Evolutionary conservation across 2,329 filamentous ascomycete genomes (phyloP).

Genomic region (Sclerotinia borealis): DNA sequence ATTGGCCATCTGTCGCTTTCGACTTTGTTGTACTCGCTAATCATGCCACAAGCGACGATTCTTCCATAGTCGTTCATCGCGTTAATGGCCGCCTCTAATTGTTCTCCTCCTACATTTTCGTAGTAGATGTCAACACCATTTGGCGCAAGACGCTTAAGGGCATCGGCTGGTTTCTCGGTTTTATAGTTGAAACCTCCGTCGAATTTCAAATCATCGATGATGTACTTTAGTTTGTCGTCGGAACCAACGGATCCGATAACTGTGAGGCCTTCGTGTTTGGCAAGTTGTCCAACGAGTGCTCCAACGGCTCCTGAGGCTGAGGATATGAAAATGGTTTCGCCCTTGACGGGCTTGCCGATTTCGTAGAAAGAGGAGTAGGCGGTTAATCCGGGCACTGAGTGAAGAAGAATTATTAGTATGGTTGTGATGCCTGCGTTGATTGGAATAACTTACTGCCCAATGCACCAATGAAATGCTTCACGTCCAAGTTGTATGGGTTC

Average conservation of each 20-base stretch:
- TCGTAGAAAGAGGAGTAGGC: slow-evolving; percentile 70
- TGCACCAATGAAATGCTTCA: slow-evolving; percentile 64
- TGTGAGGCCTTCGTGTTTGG: slow-evolving; percentile 67
- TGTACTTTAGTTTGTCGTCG: slow-evolving; percentile 70
- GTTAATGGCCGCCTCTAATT: slow-evolving; percentile 61
- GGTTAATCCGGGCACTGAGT: slow-evolving; percentile 61
- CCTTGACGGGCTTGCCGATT: slow-evolving; percentile 68
- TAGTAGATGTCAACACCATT: slow-evolving; percentile 76
- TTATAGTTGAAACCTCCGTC: slow-evolving; percentile 77
- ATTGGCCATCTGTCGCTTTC: slow-evolving; percentile 51
- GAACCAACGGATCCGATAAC: slow-evolving; percentile 71
- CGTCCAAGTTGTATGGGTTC: slow-evolving; percentile 63
- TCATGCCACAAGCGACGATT: slow-evolving; percentile 58
- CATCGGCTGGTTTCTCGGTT: slow-evolving; percentile 60
- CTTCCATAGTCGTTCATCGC: slow-evolving; percentile 58
- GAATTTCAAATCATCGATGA: slow-evolving; percentile 66
- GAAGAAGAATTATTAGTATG: not conserved
- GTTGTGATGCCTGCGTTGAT: not conserved
- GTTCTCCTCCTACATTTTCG: slow-evolving; percentile 73
- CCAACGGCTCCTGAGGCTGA: slow-evolving; percentile 71
- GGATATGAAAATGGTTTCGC: slow-evolving; percentile 72
- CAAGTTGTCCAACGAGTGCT: slow-evolving; percentile 69
- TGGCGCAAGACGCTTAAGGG: slow-evolving; percentile 60
- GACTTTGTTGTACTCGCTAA: slow-evolving; percentile 60
- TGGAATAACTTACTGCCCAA: slow-evolving; percentile 48